Conservation (phyloP, 208 protist species). For the Giardia muris region DNA sequence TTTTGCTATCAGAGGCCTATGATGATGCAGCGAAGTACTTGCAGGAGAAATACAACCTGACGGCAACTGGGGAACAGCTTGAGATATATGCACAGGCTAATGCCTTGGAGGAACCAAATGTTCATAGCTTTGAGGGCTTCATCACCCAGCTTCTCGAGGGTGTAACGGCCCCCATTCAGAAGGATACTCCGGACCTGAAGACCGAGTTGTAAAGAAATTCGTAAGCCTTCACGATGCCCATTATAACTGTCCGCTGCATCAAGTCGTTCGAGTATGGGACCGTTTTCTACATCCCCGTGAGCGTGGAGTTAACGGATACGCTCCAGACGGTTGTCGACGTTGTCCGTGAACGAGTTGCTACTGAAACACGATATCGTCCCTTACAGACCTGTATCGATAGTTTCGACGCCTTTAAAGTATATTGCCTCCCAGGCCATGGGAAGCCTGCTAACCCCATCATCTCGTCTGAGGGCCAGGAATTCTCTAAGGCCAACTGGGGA, state of each 20-base stretch:
- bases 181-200: not conserved
- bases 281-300: not conserved
- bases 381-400: not conserved
- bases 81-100: too few relatives aligned
- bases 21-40: too few relatives aligned
- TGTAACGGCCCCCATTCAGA: too few relatives aligned
- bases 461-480: not conserved
- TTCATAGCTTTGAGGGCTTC: too few relatives aligned
- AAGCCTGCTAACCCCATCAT: not conserved
- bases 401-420: not conserved
- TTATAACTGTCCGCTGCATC: not conserved
- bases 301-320: not conserved
- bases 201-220: not conserved
- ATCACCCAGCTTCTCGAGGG: too few relatives aligned
- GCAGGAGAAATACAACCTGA: too few relatives aligned
- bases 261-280: not conserved
- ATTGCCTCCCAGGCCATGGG: not conserved
- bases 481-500: not conserved
- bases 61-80: too few relatives aligned
- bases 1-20: not conserved
- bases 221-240: not conserved
- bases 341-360: not conserved
- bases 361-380: not conserved
- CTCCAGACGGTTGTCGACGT: not conserved
- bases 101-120: too few relatives aligned